Evolutionary conservation across 768 basidiomycete species (phyloP), one percentile per base, ranked within the genome.

Genomic region (Sarcomyxa edulis): DNA sequence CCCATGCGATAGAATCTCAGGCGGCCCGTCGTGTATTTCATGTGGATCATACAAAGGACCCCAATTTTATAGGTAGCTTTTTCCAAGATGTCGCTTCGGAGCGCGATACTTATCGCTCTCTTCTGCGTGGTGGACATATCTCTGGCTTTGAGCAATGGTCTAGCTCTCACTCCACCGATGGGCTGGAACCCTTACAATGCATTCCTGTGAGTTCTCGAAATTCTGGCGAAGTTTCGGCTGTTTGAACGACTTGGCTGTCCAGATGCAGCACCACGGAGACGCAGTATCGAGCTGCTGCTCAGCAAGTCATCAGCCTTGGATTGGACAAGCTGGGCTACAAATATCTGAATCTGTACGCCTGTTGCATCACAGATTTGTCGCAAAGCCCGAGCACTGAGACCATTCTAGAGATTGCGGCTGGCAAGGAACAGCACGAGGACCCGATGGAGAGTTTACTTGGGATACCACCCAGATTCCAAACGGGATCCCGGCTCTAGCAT

Each of bases 381-480:
- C 9, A 19, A 8, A 15, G 2, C 9, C 16, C 10, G 3, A 37
- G 23, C 22, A 11, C 4, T 30, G 4, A 33, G n/a, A 12, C 5
- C n/a, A n/a, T n/a, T n/a, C n/a, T 32, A 72, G 70, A 14, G 70
- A 72, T 44, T 72, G 68, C 48, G 71, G 68, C n/a, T 72, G 71
- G 71, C 69, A 72, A 48, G 66, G 64, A 7, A 69, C 57, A 37
- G 43, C 52, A 7, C 58, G 70, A 18, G 62, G 65, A 39, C 49
- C 68, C 4, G 55, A 53, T 18, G 69, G 68, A 8, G 58, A 55
- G 12, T 65, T 72, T 44, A 68, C 69, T 6, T 72, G 69, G 69
- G 39, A 48, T 23, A 33, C 33, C 11, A 39, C 43, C 4, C 35
- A 35, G 12, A 35, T 51, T 42, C 55, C 55, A 7, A 37, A 39